phyloP scores from a whole-genome alignment of 805 yeast species.

The Candida ipomoeae region DNA sequence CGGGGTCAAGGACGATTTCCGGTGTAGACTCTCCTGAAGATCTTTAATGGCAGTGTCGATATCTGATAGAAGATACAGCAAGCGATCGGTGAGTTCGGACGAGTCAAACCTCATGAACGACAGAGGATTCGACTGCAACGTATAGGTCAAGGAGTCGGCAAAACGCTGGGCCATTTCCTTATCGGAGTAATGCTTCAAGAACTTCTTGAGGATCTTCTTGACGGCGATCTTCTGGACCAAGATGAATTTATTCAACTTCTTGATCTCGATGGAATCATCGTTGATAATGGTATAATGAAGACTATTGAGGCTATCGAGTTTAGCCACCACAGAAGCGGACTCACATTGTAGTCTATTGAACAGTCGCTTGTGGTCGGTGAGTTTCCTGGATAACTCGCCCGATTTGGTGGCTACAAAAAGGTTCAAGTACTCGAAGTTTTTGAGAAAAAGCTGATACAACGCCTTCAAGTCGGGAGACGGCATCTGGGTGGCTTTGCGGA shows the following conservation, averaged over 20 bases:
- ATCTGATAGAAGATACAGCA: slow-evolving; percentile 12
- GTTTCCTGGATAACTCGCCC: slow-evolving; percentile 57
- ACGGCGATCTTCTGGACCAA: slow-evolving; percentile 70
- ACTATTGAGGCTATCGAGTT: slow-evolving; percentile 23
- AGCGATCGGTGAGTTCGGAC: slow-evolving; percentile 54
- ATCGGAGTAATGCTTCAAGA: slow-evolving; percentile 41
- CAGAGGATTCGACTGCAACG: slow-evolving; percentile 40
- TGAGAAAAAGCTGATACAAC: slow-evolving; percentile 38
- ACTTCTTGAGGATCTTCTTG: slow-evolving; percentile 71
- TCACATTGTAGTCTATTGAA: slow-evolving; percentile 9
- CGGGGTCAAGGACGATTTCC: slow-evolving; percentile 1
- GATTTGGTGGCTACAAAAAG: slow-evolving; percentile 64
- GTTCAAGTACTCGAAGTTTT: slow-evolving; percentile 57
- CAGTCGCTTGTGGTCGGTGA: slow-evolving; percentile 29
- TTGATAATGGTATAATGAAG: slow-evolving; percentile 34
- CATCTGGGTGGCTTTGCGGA: slow-evolving; percentile 51
- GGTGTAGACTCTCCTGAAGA: slow-evolving; percentile 12
- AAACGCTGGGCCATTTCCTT: slow-evolving; percentile 20
- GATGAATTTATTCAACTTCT: slow-evolving; percentile 65
- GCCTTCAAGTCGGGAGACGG: slow-evolving; percentile 29
- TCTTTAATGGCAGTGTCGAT: slow-evolving; percentile 14
- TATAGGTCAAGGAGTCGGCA: slow-evolving; percentile 32
- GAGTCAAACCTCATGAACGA: slow-evolving; percentile 62
- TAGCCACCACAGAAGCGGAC: slow-evolving; percentile 7
- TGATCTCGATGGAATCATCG: slow-evolving; percentile 45